Conservation (phyloP, 2,329 filamentous ascomycete species). For the Grosmannia penicillata region DNA sequence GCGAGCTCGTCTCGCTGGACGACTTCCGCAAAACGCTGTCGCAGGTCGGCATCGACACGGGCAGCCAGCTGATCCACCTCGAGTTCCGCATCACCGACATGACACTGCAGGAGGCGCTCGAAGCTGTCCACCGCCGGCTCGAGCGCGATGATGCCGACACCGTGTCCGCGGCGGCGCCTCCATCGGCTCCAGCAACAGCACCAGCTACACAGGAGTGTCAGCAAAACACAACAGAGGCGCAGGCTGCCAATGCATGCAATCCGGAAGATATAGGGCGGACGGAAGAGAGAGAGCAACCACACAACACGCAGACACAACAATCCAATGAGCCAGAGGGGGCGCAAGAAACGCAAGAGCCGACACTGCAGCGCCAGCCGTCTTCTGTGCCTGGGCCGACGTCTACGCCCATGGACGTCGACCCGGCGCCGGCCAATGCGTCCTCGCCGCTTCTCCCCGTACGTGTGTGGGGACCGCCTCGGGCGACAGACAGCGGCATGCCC, state of each 20-base stretch:
- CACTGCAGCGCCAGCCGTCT: neutral
- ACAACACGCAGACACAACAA: too few relatives aligned
- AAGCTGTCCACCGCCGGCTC: slow-evolving; percentile 39
- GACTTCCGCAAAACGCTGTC: slow-evolving; percentile 82
- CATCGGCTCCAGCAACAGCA: slow-evolving; percentile 5
- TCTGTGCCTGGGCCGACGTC: neutral
- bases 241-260: neutral
- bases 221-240: neutral
- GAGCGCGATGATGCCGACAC: slow-evolving; percentile 57
- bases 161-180: slow-evolving; percentile 16
- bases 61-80: slow-evolving; percentile 65
- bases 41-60: slow-evolving; percentile 75
- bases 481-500: slow-evolving; percentile 40
- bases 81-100: slow-evolving; percentile 61
- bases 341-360: too few relatives aligned
- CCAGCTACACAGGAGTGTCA: slow-evolving; percentile 3
- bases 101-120: slow-evolving; percentile 75
- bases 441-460: slow-evolving; percentile 35
- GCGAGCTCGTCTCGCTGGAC: slow-evolving; percentile 59
- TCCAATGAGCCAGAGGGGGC: too few relatives aligned
- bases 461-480: slow-evolving; percentile 65
- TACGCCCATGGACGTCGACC: slow-evolving; percentile 1
- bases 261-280: too few relatives aligned
- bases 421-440: neutral
- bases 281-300: neutral